A percentile compares a stretch with the other conserved stretches of the same genome.
Conservation (phyloP, 805 yeast genomes). For the Candida tallmaniae region DNA sequence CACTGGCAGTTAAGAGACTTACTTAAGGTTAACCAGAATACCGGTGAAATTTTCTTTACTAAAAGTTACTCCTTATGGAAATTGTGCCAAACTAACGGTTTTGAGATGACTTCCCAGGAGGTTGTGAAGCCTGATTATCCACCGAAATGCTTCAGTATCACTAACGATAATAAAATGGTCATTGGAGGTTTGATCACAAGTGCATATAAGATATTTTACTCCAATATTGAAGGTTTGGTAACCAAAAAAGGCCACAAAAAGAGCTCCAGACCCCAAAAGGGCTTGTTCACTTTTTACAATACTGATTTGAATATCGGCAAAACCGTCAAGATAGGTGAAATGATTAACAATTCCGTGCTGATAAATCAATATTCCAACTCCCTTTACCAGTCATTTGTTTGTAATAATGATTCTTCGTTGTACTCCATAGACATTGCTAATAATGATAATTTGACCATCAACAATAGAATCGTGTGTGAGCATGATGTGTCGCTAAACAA, state of each 20-base stretch:
- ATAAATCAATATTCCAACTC: conserved; percentile 33
- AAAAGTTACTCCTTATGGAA: conserved; percentile 48
- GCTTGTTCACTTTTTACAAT: conserved; percentile 57
- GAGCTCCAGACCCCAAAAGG: conserved; percentile 39
- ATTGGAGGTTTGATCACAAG: conserved; percentile 49
- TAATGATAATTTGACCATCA: conserved; percentile 38
- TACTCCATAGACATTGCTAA: conserved; percentile 57
- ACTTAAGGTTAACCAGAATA: conserved; percentile 43
- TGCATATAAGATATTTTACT: conserved; percentile 22
- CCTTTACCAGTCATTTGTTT: conserved; percentile 56
- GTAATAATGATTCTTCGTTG: conserved; percentile 78
- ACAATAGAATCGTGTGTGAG: conserved; percentile 41
- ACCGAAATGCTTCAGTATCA: conserved; percentile 64
- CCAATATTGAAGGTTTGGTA: conserved; percentile 17
- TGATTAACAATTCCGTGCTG: conserved; percentile 77
- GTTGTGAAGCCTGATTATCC: conserved; percentile 53
- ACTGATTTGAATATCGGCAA: conserved; percentile 43
- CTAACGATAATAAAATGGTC: conserved; percentile 45
- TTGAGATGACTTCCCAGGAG: conserved; percentile 16
- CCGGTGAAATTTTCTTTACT: conserved; percentile 53
- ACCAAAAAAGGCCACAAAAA: conserved; percentile 6
- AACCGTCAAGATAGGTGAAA: conserved; percentile 65
- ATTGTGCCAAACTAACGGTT: conserved; percentile 26
- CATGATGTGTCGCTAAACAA: conserved; percentile 70
- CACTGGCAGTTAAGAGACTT: conserved; percentile 86